phyloP scores from a whole-genome alignment of 2,329 filamentous ascomycete species.

The Cladophialophora bantiana region DNA sequence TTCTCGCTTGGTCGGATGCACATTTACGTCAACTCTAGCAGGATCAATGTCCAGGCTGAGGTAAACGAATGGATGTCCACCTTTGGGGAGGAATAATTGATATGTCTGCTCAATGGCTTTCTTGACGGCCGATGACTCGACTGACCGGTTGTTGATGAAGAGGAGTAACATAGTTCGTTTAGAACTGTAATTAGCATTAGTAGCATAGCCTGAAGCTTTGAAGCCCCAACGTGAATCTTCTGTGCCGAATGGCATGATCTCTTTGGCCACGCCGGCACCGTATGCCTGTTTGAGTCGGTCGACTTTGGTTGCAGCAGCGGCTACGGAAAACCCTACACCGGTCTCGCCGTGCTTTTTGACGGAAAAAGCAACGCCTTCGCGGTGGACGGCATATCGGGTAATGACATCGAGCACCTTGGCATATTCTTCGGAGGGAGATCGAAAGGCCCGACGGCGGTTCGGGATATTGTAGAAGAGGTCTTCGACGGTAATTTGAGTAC shows the following conservation, averaged over 20 bases:
- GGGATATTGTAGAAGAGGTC: conserved; percentile 98
- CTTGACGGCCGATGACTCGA: conserved; percentile 87
- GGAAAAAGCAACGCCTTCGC: conserved; percentile 86
- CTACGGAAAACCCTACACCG: conserved; percentile 80
- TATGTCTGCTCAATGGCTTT: conserved; percentile 93
- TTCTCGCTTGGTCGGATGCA: conserved; percentile 95
- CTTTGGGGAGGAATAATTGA: conserved; percentile 84
- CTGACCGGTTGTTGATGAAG: conserved; percentile 95
- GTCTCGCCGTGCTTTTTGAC: conserved; percentile 96
- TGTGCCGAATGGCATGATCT: conserved; percentile 77
- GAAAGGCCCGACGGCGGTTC: conserved; percentile 84
- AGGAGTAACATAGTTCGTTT: conserved; percentile 87
- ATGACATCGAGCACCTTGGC: conserved; percentile 97
- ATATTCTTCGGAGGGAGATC: conserved; percentile 92
- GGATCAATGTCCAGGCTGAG: conserved; percentile 92
- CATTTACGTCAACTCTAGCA: conserved; percentile 90
- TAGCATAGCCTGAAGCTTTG: conserved; percentile 78
- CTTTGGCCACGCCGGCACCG: conserved; percentile 82
- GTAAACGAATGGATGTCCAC: conserved; percentile 92
- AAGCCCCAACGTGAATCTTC: conserved; percentile 83
- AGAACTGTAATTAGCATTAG: conserved; percentile 92
- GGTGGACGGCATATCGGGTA: conserved; percentile 91
- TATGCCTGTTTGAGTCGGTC: conserved; percentile 93
- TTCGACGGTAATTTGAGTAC: conserved; percentile 95
- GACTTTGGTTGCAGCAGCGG: conserved; percentile 71